Percentiles rank a stretch among this genome's conserved stretches.
These are phyloP conservation scores for Graphium sp. DNA, from an alignment of 2,329 filamentous ascomycete species.

Conservation along the genomic window DNA sequence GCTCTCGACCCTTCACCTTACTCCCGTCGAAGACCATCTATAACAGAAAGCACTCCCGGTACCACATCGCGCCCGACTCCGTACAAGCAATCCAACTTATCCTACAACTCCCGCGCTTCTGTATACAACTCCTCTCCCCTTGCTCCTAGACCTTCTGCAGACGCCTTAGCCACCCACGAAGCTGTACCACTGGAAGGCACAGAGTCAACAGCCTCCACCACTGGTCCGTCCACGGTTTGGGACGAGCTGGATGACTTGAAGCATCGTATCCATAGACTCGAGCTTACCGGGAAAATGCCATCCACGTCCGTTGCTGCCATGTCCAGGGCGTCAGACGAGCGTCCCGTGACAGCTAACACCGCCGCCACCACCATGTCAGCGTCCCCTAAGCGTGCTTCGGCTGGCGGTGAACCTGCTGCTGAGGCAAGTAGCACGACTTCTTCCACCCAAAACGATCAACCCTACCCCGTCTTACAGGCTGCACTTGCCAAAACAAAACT, in stretches of 20 bases:
- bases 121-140: slow-evolving; percentile 45
- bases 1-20: slow-evolving; percentile 9
- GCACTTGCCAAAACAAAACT: slow-evolving; percentile 65
- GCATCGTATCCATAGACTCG: slow-evolving; percentile 76
- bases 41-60: slow-evolving; percentile 33
- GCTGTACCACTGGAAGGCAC: slow-evolving; percentile 55
- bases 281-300: slow-evolving; percentile 76
- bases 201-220: slow-evolving; percentile 77
- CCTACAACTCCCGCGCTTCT: slow-evolving; percentile 19
- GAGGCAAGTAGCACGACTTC: slow-evolving; percentile 22
- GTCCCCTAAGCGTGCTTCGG: slow-evolving; percentile 63
- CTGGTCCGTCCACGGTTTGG: slow-evolving; percentile 87
- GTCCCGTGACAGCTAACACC: slow-evolving; percentile 81
- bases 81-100: slow-evolving; percentile 20
- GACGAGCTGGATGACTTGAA: slow-evolving; percentile 94
- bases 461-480: slow-evolving; percentile 64
- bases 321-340: slow-evolving; percentile 56
- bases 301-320: slow-evolving; percentile 68
- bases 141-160: slow-evolving; percentile 25
- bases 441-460: slow-evolving; percentile 32
- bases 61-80: slow-evolving; percentile 24
- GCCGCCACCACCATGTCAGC: slow-evolving; percentile 72
- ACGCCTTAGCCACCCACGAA: no score
- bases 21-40: slow-evolving; percentile 19
- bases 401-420: slow-evolving; percentile 24